phyloP scores from a whole-genome alignment of 2,329 filamentous ascomycete genomes.

The Scedosporium minutisporum region DNA sequence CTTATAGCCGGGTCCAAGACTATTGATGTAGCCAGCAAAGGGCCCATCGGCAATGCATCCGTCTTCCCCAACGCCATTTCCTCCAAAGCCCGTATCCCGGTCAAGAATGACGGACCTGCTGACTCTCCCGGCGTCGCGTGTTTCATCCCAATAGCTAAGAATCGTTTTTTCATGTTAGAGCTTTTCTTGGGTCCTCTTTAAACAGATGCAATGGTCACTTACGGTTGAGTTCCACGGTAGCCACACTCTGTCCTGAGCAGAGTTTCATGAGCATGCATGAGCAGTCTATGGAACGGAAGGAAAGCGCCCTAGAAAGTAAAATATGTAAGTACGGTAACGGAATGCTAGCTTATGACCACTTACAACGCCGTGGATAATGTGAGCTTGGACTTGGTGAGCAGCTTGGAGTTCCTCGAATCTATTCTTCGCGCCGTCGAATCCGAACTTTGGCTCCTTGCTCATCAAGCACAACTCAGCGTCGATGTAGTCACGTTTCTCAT shows the following conservation, averaged over 20 bases:
- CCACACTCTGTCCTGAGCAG: slow-evolving; percentile 20
- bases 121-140: slow-evolving; percentile 8
- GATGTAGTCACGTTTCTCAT: slow-evolving; percentile 12
- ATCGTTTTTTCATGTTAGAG: not conserved
- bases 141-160: slow-evolving; percentile 10
- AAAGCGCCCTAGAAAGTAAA: slow-evolving; percentile 13
- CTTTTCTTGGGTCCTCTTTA: slow-evolving; percentile 8
- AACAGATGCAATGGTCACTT: slow-evolving; percentile 16
- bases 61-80: slow-evolving; percentile 6
- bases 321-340: not conserved
- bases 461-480: slow-evolving; percentile 12
- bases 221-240: slow-evolving; percentile 22
- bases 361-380: slow-evolving; percentile 10
- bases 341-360: no score
- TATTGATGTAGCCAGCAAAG: slow-evolving; percentile 22
- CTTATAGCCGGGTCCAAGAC: slow-evolving; percentile 26
- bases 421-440: slow-evolving; percentile 9
- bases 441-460: slow-evolving; percentile 7
- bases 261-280: slow-evolving; percentile 22
- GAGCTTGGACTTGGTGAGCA: slow-evolving; percentile 10
- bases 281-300: slow-evolving; percentile 25
- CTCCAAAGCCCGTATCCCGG: slow-evolving; percentile 10
- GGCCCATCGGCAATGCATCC: slow-evolving; percentile 14
- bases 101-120: slow-evolving; percentile 9
- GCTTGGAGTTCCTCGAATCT: slow-evolving; percentile 12